Conservation (phyloP, 164 flowering plant genomes). For the Warburgia ugandensis region DNA sequence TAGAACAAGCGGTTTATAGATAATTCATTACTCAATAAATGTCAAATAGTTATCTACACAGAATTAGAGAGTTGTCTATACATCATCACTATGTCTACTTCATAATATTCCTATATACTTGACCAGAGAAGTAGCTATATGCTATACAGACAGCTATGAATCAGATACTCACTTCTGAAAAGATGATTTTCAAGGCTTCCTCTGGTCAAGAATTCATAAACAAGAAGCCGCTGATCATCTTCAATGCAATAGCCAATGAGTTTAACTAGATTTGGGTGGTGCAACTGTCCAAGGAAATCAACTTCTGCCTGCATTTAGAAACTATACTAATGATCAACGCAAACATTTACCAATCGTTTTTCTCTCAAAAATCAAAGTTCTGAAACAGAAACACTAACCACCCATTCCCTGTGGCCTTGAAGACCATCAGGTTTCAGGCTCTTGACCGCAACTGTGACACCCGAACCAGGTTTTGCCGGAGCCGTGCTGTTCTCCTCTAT, state of each 20-base stretch:
- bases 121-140: no score
- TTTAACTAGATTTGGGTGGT: conserved; percentile 91
- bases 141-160: no score
- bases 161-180: conserved; percentile 89
- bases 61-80: no score
- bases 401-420: conserved; percentile 99
- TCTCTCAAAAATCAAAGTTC: no score
- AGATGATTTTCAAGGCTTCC: conserved; percentile 98
- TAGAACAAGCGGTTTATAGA: no score
- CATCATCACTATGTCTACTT: no score
- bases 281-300: conserved; percentile 91
- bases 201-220: conserved; percentile 88
- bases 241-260: conserved; percentile 92
- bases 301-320: conserved; percentile 92
- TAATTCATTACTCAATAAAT: no score
- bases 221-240: conserved; percentile 91
- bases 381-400: no score
- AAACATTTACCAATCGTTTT: no score
- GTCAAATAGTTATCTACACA: no score
- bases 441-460: conserved; percentile 90
- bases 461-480: conserved; percentile 90
- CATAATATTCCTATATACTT: no score
- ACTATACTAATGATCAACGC: no score
- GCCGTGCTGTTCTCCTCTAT: conserved; percentile 91
- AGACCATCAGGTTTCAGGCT: conserved; percentile 95